Evolutionary conservation across 306 rosid genomes (phyloP).

Genomic region (Carpinus fangiana): DNA sequence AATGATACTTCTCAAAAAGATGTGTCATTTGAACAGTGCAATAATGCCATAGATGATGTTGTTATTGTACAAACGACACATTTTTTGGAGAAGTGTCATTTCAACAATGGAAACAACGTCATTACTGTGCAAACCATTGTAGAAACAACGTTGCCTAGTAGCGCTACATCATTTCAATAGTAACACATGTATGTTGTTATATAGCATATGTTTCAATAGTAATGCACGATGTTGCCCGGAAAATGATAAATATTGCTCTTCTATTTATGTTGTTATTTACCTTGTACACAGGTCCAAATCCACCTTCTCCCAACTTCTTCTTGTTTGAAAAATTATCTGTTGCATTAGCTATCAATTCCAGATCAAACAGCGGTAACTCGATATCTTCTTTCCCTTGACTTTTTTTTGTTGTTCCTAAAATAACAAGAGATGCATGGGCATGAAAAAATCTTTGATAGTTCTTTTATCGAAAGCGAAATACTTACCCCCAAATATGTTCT

Average conservation of each 20-base stretch:
- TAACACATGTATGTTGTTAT: no score
- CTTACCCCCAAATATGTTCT: neutral
- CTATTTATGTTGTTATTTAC: slow-evolving; percentile 22
- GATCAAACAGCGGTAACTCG: slow-evolving; percentile 47
- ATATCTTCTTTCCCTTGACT: slow-evolving; percentile 29
- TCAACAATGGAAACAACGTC: no score
- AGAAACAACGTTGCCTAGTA: no score
- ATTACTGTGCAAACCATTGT: no score
- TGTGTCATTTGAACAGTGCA: no score
- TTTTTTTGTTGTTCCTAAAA: neutral
- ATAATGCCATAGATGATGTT: no score
- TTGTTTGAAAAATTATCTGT: slow-evolving; percentile 45
- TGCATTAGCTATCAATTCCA: slow-evolving; percentile 34
- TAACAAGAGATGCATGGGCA: neutral
- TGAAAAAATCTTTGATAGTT: neutral
- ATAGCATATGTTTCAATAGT: no score
- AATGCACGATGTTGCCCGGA: neutral
- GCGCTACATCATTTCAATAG: no score
- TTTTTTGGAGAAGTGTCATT: no score
- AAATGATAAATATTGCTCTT: neutral
- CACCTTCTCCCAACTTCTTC: slow-evolving; percentile 63
- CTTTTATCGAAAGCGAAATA: neutral
- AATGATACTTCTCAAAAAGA: no score
- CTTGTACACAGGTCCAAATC: slow-evolving; percentile 62
- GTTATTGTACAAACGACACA: no score